A percentile compares a stretch with the other conserved stretches of the same genome.
Evolutionary conservation across 495 filamentous ascomycete genomes (phyloP).

Genomic region (Chaetomidium leptoderma): DNA sequence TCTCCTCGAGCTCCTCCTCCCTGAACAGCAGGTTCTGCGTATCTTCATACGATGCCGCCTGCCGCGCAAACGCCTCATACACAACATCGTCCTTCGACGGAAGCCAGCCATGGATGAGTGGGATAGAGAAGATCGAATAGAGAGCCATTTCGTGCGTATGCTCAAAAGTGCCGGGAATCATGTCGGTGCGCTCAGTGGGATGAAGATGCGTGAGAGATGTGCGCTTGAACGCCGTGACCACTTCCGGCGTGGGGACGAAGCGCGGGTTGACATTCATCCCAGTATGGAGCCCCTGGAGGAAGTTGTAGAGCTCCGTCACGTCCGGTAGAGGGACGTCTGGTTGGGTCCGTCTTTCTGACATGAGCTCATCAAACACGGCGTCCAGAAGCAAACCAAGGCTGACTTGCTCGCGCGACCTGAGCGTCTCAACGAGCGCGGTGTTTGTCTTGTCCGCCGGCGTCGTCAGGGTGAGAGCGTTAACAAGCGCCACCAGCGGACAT

Average conservation of each 20-base stretch:
- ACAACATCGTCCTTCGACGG: slow-evolving; percentile 58
- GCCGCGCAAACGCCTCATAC: slow-evolving; percentile 62
- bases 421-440: slow-evolving; percentile 69
- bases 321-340: slow-evolving; percentile 62
- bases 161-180: slow-evolving; percentile 69
- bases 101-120: slow-evolving; percentile 93
- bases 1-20: slow-evolving; percentile 82
- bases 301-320: slow-evolving; percentile 77
- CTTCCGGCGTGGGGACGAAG: slow-evolving; percentile 53
- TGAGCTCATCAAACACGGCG: slow-evolving; percentile 85
- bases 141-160: slow-evolving; percentile 76
- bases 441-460: slow-evolving; percentile 56
- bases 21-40: slow-evolving; percentile 81
- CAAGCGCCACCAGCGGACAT: slow-evolving; percentile 86
- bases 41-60: slow-evolving; percentile 81
- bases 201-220: slow-evolving; percentile 41
- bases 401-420: slow-evolving; percentile 79
- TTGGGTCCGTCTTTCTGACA: slow-evolving; percentile 53
- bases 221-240: slow-evolving; percentile 41
- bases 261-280: slow-evolving; percentile 98
- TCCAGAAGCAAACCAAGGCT: slow-evolving; percentile 80
- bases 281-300: slow-evolving; percentile 84
- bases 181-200: slow-evolving; percentile 42
- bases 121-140: slow-evolving; percentile 81
- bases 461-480: slow-evolving; percentile 84